Evolutionary conservation across 176 grass and related monocot genomes (phyloP), one percentile per base, ranked within the genome.

Genomic region (Leersia perrieri): DNA sequence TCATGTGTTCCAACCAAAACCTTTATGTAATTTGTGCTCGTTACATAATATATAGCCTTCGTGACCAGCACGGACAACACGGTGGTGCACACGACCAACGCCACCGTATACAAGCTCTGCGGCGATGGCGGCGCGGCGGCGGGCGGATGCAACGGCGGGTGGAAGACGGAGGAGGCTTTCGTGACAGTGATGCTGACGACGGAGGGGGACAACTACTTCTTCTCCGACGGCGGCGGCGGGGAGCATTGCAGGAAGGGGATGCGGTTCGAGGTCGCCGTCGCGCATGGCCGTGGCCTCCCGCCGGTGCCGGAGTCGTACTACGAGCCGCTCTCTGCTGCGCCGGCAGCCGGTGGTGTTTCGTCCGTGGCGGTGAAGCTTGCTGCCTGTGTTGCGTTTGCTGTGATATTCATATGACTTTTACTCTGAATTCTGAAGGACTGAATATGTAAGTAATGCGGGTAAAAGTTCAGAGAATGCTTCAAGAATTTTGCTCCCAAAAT

Each of bases 181-280:
- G 18, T 94, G 64, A 27, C 78, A 0, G 88, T 90, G 74, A 84
- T 87, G 78, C 74, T 94, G 25, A 87, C 88, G 22, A 20, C 65
- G 22, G 88, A 94, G 70, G 91, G 88, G 9, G 45, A 63, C 44
- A 90, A 79, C 70, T 94, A 94, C 85, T 94, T 85, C 85, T 90
- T 93, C 82, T 90, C 91, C 0, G 82, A 88, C 74, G 79, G 65
- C 42, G 18, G 76, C 25, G 60, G 49, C n/a, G 88, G 88, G 5
- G 75, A 67, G 35, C 87, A 94, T 63, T 94, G 91, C 78, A 68
- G 67, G 16, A 71, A 29, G 16, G 88, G 91, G 20, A 93, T 93
- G 91, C 74, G 75, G 60, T 83, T 90, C 28, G 45, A 74, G 74
- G 53, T 87, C 76, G 25, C 42, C 64, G 85, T 85, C 1, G 85